Percentiles rank a stretch among this genome's conserved stretches.
phyloP scores from a whole-genome alignment of 2,329 filamentous ascomycete genomes.

The Colletotrichum neosansevieriae region DNA sequence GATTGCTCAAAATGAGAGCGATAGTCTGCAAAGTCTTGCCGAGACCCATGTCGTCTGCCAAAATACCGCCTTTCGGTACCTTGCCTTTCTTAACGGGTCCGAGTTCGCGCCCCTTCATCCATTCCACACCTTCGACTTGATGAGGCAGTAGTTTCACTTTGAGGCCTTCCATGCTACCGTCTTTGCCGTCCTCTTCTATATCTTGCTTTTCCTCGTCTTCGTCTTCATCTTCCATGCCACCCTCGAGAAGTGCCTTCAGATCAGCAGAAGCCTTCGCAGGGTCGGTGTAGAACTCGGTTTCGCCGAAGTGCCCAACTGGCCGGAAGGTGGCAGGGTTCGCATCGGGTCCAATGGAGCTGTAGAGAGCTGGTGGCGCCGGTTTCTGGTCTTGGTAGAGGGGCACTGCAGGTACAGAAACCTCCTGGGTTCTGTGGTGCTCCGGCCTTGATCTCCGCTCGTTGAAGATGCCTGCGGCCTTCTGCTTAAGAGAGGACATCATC shows the following conservation, averaged over 20 bases:
- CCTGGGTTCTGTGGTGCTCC: slow-evolving; percentile 67
- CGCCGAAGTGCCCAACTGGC: slow-evolving; percentile 47
- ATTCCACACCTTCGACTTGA: slow-evolving; percentile 92
- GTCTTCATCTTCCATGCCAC: slow-evolving; percentile 81
- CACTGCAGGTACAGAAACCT: slow-evolving; percentile 60
- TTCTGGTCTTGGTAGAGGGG: slow-evolving; percentile 62
- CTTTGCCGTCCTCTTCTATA: slow-evolving; percentile 51
- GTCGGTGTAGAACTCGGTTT: slow-evolving; percentile 74
- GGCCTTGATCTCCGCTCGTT: slow-evolving; percentile 66
- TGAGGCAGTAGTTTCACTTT: slow-evolving; percentile 91
- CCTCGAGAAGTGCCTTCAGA: slow-evolving; percentile 85
- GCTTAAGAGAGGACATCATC: slow-evolving; percentile 64
- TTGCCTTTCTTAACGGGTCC: slow-evolving; percentile 84
- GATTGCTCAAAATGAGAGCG: slow-evolving; percentile 86
- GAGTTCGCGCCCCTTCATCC: slow-evolving; percentile 95
- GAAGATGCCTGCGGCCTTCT: slow-evolving; percentile 66
- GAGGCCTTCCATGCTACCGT: slow-evolving; percentile 77
- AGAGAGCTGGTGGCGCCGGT: slow-evolving; percentile 60
- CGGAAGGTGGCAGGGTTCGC: slow-evolving; percentile 49
- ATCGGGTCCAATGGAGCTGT: slow-evolving; percentile 55
- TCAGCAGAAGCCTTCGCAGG: slow-evolving; percentile 79
- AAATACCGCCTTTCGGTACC: slow-evolving; percentile 90
- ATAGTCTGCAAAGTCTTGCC: slow-evolving; percentile 97
- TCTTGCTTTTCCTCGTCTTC: slow-evolving; percentile 60
- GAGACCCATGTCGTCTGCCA: slow-evolving; percentile 97